These are phyloP conservation scores for Phalaenopsis equestris DNA, from an alignment of 106 monocot species.

Conservation along the genomic window DNA sequence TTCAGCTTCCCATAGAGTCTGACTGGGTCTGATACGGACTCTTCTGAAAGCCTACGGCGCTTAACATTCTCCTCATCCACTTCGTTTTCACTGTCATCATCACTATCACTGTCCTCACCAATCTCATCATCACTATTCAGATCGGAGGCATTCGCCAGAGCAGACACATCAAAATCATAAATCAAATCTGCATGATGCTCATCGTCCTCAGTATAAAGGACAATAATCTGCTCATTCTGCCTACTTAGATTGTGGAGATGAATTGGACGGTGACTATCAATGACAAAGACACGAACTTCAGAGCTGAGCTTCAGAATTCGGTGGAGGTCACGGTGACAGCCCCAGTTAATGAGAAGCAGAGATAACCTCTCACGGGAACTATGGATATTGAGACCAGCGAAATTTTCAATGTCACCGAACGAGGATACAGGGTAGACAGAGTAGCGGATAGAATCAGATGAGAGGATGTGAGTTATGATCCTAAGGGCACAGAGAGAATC, in stretches of 20 bases:
- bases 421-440: slow-evolving; percentile 81
- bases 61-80: slow-evolving; percentile 26
- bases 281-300: slow-evolving; percentile 36
- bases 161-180: slow-evolving; percentile 70
- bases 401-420: slow-evolving; percentile 33
- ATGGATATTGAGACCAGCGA: slow-evolving; percentile 20
- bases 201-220: slow-evolving; percentile 71
- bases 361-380: slow-evolving; percentile 22
- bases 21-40: slow-evolving; percentile 39
- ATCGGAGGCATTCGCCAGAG: slow-evolving; percentile 73
- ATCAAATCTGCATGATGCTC: slow-evolving; percentile 67
- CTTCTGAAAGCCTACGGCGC: slow-evolving; percentile 42
- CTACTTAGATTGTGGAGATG: slow-evolving; percentile 81
- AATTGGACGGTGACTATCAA: slow-evolving; percentile 83
- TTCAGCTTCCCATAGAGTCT: slow-evolving; percentile 77
- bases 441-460: slow-evolving; percentile 72
- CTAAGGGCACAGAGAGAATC: slow-evolving; percentile 73
- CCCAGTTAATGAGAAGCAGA: slow-evolving; percentile 75
- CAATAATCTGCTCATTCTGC: slow-evolving; percentile 51
- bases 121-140: slow-evolving; percentile 65
- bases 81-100: slow-evolving; percentile 32
- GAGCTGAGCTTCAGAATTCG: slow-evolving; percentile 35
- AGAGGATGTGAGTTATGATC: slow-evolving; percentile 61
- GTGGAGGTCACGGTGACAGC: slow-evolving; percentile 63
- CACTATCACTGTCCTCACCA: slow-evolving; percentile 33